Evolutionary conservation across 441 rosid species (phyloP), one percentile per base, ranked within the genome.

Genomic region (Populus hybrid): DNA sequence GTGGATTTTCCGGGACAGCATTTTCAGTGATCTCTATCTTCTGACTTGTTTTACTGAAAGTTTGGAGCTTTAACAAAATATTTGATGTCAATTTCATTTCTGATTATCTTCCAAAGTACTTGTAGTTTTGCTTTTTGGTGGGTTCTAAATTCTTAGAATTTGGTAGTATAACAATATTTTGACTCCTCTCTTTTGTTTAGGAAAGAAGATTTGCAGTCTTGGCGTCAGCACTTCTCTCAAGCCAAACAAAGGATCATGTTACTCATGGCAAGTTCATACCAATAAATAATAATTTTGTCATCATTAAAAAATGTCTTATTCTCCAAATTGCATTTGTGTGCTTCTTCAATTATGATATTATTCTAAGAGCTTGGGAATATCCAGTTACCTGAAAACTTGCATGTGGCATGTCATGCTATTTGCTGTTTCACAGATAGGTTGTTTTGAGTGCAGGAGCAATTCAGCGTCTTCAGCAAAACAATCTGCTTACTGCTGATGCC

Each of bases 221-320:
- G 76, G 85, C 83, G 32, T 95, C 97, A 71, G 87, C 97, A 71
- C 97, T 95, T 77, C 82, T 95, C 70, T 95, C 99, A 46, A 95
- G 99, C 89, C 99, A 94, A 86, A 95, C 98, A 67, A 94, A 91
- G 87, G 99, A 94, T 80, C 88, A 94, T 34, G 88, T 94, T 50
- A 92, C 84, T 65, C 86, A 89, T 85, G 99, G 99, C 84, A 82
- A 76, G 93, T 77, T 81, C 75, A 64, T 32, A 18, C 7, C 18
- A 28, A 28, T 75, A 10, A 5, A 53, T 53, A 53, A 53, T 53
- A 53, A 53, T 21, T 53, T 53, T 53, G 8, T 53, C 61, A 50
- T 14, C 59, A 50, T 50, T 50, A 50, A 14, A 14, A 50, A 50
- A 50, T 14, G 12, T 64, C 67, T 8, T 64, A 24, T 24, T 23